phyloP scores from a whole-genome alignment of 257 asterid species.

The Verbascum thapsus region DNA sequence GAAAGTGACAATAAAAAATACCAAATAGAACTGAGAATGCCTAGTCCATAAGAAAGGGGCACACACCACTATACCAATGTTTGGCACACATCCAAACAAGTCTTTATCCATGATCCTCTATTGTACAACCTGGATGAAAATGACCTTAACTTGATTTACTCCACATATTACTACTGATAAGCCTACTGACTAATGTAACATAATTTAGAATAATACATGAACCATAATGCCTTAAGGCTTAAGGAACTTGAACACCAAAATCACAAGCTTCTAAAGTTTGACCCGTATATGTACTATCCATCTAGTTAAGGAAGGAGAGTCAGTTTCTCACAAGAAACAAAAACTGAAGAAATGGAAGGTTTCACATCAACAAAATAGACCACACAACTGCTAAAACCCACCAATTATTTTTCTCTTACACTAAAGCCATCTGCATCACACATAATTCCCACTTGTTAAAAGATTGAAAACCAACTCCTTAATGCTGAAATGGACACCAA shows the following conservation, averaged over 20 bases:
- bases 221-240: too few species aligned
- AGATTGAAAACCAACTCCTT: slow-evolving; percentile 6
- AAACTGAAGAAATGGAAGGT: not conserved
- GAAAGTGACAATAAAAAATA: slow-evolving; percentile 36
- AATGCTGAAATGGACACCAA: not conserved
- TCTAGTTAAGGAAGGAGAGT: too few species aligned
- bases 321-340: slow-evolving; percentile 37
- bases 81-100: slow-evolving; percentile 27
- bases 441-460: not conserved
- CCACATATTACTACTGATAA: too few species aligned
- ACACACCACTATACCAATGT: slow-evolving; percentile 2
- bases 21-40: not conserved
- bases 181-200: too few species aligned
- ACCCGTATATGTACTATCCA: too few species aligned
- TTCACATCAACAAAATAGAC: slow-evolving; percentile 33
- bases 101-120: slow-evolving; percentile 25
- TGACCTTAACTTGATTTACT: slow-evolving; percentile 17
- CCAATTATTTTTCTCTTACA: not conserved
- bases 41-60: slow-evolving; percentile 6
- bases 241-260: too few species aligned
- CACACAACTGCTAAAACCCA: slow-evolving; percentile 20
- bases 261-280: too few species aligned
- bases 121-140: slow-evolving; percentile 35
- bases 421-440: not conserved
- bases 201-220: too few species aligned